Evolutionary conservation across 2,329 filamentous ascomycete species (phyloP), one percentile per base, ranked within the genome.

Genomic region (Westerdykella aurantiaca): DNA sequence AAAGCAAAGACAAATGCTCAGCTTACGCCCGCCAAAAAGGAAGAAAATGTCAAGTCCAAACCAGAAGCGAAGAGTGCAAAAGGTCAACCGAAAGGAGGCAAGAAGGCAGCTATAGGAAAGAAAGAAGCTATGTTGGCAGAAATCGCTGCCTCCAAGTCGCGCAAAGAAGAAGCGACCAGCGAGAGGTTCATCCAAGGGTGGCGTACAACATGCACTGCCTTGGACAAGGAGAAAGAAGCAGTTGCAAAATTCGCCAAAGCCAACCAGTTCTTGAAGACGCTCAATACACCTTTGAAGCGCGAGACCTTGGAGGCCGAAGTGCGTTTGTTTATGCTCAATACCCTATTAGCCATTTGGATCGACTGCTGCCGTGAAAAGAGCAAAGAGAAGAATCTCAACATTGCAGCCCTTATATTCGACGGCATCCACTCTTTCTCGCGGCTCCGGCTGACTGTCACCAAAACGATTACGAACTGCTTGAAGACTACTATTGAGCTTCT

Each of bases 271-370:
- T 57, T 81, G 4, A 50, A 54, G 6, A 65, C 63, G 21, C 63
- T 77, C 18, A 63, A 63, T 21, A 60, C 69, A 5, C 58, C 66
- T 23, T 53, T 67, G 14, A 69, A 67, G 53, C 59, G 59, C 16
- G 61, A 66, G 22, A 58, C 66, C 4, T 47, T 77, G 29, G 68
- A 70, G 39, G 64, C 69, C 0, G 73, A 77, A 47, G 63, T 76
- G 7, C 64, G 72, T 39, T 62, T 75, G 1, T 79, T 74, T 53
- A 70, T 75, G 50, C 58, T 78, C 33, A 73, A 72, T 45, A 67
- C 70, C 31, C 59, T 78, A 3, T 50, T 78, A 9, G 61, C 64
- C 22, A 72, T 75, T 64, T 79, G 75, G 74, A 67, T 72, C 25
- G 50, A 41, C 5, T 50, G 55, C 25, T 65, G 63, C 67, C 43